A percentile compares a stretch with the other conserved stretches of the same genome.
Evolutionary conservation across 2,329 filamentous ascomycete genomes (phyloP).

Genomic region (Penicillium fuscoglaucum): DNA sequence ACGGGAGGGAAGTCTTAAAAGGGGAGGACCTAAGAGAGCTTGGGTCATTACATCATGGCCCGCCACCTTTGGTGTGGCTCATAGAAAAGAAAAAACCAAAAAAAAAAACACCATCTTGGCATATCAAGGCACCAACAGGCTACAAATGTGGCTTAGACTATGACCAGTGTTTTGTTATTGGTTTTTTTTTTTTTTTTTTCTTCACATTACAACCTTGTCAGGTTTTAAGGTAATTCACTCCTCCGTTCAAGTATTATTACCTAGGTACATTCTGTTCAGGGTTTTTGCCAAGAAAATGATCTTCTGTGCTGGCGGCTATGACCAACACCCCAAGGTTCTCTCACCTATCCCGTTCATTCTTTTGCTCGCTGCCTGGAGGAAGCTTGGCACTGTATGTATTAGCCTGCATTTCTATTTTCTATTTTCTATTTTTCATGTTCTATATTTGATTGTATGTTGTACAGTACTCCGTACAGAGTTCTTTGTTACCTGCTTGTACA

Average conservation of each 20-base stretch:
- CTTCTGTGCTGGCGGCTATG: background rate
- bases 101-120: too few species aligned
- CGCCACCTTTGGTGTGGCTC: constrained; percentile 21
- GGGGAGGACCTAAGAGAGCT: constrained; percentile 52
- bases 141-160: constrained; percentile 2
- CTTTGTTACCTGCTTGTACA: background rate
- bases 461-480: background rate
- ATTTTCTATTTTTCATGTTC: background rate
- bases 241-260: background rate
- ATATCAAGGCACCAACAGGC: background rate
- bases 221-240: background rate
- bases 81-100: background rate
- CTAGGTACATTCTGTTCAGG: background rate
- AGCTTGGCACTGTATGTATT: constrained; percentile 14
- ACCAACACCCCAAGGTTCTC: constrained; percentile 1
- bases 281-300: background rate
- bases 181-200: background rate
- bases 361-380: constrained; percentile 27
- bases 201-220: background rate
- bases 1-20: constrained; percentile 35
- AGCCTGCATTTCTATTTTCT: constrained; percentile 7
- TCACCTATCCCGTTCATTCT: constrained; percentile 19
- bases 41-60: constrained; percentile 42
- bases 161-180: background rate
- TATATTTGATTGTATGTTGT: background rate